phyloP scores from a whole-genome alignment of 305 asterid genomes.

The Fraxinus baroniana region DNA sequence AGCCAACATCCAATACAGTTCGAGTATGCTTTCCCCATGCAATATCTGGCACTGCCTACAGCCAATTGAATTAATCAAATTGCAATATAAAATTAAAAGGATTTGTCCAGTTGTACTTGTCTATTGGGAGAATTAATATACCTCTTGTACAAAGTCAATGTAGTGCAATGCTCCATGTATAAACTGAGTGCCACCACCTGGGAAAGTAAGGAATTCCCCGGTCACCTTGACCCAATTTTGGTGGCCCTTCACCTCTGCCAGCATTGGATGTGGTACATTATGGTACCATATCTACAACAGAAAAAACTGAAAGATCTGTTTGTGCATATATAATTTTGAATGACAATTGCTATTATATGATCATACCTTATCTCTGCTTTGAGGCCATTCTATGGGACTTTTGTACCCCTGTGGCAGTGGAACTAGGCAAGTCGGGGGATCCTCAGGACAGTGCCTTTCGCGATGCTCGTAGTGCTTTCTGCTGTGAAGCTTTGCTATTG shows the following conservation, averaged over 20 bases:
- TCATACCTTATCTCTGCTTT: slow-evolving; percentile 80
- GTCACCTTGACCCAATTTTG: slow-evolving; percentile 87
- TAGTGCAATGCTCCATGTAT: slow-evolving; percentile 85
- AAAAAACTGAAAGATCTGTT: background rate
- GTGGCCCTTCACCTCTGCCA: slow-evolving; percentile 83
- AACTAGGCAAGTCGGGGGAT: slow-evolving; percentile 71
- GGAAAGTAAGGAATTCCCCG: slow-evolving; percentile 82
- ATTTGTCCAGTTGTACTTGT: background rate
- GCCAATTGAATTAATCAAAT: slow-evolving; percentile 16
- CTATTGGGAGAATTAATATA: slow-evolving; percentile 23
- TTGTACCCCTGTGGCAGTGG: slow-evolving; percentile 73
- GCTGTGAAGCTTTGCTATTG: slow-evolving; percentile 43
- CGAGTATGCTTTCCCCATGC: slow-evolving; percentile 85
- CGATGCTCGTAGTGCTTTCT: slow-evolving; percentile 74
- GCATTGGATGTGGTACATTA: slow-evolving; percentile 69
- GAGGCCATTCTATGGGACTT: slow-evolving; percentile 69
- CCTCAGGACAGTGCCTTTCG: slow-evolving; percentile 80
- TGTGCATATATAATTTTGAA: background rate
- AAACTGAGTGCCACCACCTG: slow-evolving; percentile 92
- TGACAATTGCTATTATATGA: background rate
- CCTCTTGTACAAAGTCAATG: slow-evolving; percentile 76
- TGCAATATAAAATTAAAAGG: background rate
- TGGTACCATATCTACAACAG: slow-evolving; percentile 76
- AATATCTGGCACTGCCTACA: slow-evolving; percentile 74
- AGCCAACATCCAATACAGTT: slow-evolving; percentile 73